Evolutionary conservation across 768 basidiomycete genomes (phyloP).

Genomic region (Leccinum subgranulosum): DNA sequence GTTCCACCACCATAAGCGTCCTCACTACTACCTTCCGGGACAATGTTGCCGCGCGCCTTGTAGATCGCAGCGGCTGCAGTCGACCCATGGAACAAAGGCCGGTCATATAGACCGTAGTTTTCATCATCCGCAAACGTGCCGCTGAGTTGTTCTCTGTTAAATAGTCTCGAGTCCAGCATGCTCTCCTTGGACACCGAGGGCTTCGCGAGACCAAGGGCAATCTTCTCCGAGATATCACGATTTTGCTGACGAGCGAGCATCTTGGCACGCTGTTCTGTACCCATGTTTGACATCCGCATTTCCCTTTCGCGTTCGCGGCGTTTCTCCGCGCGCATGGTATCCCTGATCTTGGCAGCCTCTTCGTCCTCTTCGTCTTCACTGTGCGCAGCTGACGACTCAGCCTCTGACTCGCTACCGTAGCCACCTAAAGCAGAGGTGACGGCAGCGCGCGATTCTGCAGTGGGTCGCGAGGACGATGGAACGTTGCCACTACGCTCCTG

Average conservation of each 20-base stretch:
- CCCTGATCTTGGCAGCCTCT: slow-evolving; percentile 81
- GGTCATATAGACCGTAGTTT: slow-evolving; percentile 91
- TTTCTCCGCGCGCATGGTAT: slow-evolving; percentile 90
- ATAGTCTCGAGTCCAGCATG: slow-evolving; percentile 94
- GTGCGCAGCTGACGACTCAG: slow-evolving; percentile 45
- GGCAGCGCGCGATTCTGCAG: slow-evolving; percentile 63
- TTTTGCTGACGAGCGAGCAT: slow-evolving; percentile 95
- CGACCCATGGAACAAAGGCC: slow-evolving; percentile 93
- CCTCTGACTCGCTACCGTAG: slow-evolving; percentile 79
- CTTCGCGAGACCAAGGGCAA: slow-evolving; percentile 96
- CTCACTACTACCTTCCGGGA: slow-evolving; percentile 68
- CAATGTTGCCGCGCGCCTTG: slow-evolving; percentile 86
- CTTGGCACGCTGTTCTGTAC: slow-evolving; percentile 93
- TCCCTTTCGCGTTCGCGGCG: slow-evolving; percentile 92
- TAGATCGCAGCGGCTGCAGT: slow-evolving; percentile 99
- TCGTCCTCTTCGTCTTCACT: slow-evolving; percentile 67
- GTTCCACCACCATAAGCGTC: slow-evolving; percentile 94
- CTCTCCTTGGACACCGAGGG: slow-evolving; percentile 95
- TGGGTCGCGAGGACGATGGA: slow-evolving; percentile 59
- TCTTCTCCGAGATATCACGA: slow-evolving; percentile 98
- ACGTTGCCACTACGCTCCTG: slow-evolving; percentile 85
- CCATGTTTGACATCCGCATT: slow-evolving; percentile 99
- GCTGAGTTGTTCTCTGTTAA: slow-evolving; percentile 91
- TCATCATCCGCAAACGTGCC: slow-evolving; percentile 88
- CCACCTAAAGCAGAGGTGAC: slow-evolving; percentile 76